These are phyloP conservation scores for Sistotremastrum niveocremeum DNA, from an alignment of 768 basidiomycete species.

Conservation along the genomic window DNA sequence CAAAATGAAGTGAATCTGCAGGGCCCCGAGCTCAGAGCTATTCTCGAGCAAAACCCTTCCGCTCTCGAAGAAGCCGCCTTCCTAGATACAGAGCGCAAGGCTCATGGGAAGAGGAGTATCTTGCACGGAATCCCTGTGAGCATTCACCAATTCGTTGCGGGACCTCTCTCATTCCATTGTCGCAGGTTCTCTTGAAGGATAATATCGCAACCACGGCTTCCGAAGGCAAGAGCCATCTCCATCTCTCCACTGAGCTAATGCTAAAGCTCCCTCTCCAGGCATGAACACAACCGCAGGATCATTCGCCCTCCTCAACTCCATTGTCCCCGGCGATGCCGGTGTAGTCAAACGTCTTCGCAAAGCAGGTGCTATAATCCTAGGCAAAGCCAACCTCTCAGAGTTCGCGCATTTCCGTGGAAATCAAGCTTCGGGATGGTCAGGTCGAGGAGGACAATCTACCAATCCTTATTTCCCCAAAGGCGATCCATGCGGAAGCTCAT, in stretches of 20 bases:
- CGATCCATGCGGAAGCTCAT: conserved; percentile 45
- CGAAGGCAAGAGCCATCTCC: conserved; percentile 15
- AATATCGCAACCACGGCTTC: conserved; percentile 22
- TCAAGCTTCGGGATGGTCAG: conserved; percentile 42
- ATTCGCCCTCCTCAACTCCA: background rate
- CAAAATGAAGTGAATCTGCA: conserved; percentile 57
- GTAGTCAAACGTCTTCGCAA: background rate
- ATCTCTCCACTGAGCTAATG: background rate
- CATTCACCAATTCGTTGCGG: too few relatives aligned
- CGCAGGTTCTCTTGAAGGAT: conserved; percentile 31
- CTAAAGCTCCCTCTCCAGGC: conserved; percentile 1
- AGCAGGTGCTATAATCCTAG: conserved; percentile 23
- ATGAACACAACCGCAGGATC: background rate
- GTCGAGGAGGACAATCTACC: conserved; percentile 35
- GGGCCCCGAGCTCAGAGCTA: conserved; percentile 42
- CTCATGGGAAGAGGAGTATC: conserved; percentile 27
- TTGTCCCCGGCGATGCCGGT: conserved; percentile 24
- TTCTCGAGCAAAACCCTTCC: conserved; percentile 42
- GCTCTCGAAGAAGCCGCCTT: conserved; percentile 39
- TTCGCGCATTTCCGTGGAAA: conserved; percentile 36
- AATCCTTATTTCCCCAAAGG: conserved; percentile 37
- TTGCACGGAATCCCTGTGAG: conserved; percentile 37
- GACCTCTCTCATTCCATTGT: background rate
- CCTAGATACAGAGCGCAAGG: conserved; percentile 31
- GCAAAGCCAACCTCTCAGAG: conserved; percentile 45